Conservation (phyloP, 1,284 basidiomycete genomes). For the Pseudozyma thailandica region DNA sequence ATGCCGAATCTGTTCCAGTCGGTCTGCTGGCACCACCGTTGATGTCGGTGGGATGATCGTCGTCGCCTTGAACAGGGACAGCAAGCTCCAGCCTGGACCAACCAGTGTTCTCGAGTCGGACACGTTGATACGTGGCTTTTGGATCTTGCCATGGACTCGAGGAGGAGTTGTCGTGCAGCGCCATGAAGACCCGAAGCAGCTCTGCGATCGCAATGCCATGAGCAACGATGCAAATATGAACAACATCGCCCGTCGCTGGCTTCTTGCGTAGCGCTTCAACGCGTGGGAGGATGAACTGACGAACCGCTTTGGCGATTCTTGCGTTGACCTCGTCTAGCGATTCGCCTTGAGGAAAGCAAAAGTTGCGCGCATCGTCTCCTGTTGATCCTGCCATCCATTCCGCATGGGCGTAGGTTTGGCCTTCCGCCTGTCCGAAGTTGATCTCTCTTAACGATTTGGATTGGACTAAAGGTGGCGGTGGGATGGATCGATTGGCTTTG, state of each 20-base stretch:
- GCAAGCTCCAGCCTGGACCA: slow-evolving; percentile 70
- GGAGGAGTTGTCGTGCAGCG: slow-evolving; percentile 42
- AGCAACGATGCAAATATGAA: slow-evolving; percentile 79
- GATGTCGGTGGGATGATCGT: not conserved
- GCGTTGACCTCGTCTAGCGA: slow-evolving; percentile 76
- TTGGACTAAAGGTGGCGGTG: slow-evolving; percentile 72
- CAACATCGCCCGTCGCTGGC: slow-evolving; percentile 36
- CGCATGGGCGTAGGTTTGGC: slow-evolving; percentile 71
- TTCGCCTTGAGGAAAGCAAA: slow-evolving; percentile 79
- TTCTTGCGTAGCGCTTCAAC: slow-evolving; percentile 66
- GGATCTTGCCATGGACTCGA: slow-evolving; percentile 62
- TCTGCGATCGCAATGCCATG: slow-evolving; percentile 83
- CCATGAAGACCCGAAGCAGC: slow-evolving; percentile 56
- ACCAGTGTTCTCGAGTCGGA: slow-evolving; percentile 71
- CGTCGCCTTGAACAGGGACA: slow-evolving; percentile 31
- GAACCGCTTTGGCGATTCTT: slow-evolving; percentile 75
- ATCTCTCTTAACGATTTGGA: slow-evolving; percentile 69
- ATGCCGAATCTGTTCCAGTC: not conserved
- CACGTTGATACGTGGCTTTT: slow-evolving; percentile 67
- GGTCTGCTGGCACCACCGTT: not conserved
- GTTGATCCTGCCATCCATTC: slow-evolving; percentile 43
- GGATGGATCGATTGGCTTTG: slow-evolving; percentile 70
- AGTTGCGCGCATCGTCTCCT: slow-evolving; percentile 70
- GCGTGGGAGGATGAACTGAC: slow-evolving; percentile 75
- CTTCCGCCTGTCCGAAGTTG: slow-evolving; percentile 79